Base-by-base conservation (phyloP, 305 asterid species). In the Fraxinus platypoda region DNA sequence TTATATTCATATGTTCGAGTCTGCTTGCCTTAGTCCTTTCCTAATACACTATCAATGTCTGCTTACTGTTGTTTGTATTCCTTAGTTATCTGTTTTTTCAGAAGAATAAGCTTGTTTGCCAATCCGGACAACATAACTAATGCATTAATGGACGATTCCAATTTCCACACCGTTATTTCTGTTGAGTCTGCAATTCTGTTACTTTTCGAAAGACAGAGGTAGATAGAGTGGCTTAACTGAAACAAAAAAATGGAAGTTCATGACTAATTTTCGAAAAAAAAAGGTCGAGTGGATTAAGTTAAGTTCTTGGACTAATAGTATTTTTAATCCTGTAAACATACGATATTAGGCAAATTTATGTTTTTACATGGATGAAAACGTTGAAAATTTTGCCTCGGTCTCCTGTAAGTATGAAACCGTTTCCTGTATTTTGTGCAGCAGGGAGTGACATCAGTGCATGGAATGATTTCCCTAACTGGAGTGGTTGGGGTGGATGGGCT, bases 381-480 rank as follows among this genome's bases (percentile, higher is more conserved):
- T 64, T 64, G 33, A 64, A 64, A 26, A 64, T 25, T 9, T 64
- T 54, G 66, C 25, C 66, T 66, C 7, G 8, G 37, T 66, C 7
- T 66, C 37, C 74, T 66, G 19, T 12, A 26, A 66, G 33, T 66
- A 26, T 26, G 74, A 25, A 4, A 81, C 59, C 57, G 21, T 25
- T 73, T 19, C 9, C 73, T 11, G 2, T 15, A 3, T 23, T 7
- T 43, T 78, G 54, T 84, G 78, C 85, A 93, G 78, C 85, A 93
- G 97, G 91, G 54, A 75, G 76, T 49, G 83, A 78, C 26, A 85
- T 72, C 59, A 78, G 76, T 43, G 82, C 72, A 35, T 93, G 97
- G 97, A 89, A 89, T 72, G 91, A 91, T 30, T 85, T 88, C 80
- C 90, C 86, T 2, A 79, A 77, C 64, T 91, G 92, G 94, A 87